Conservation (phyloP, 768 basidiomycete species). For the Mrakia blollopis region DNA sequence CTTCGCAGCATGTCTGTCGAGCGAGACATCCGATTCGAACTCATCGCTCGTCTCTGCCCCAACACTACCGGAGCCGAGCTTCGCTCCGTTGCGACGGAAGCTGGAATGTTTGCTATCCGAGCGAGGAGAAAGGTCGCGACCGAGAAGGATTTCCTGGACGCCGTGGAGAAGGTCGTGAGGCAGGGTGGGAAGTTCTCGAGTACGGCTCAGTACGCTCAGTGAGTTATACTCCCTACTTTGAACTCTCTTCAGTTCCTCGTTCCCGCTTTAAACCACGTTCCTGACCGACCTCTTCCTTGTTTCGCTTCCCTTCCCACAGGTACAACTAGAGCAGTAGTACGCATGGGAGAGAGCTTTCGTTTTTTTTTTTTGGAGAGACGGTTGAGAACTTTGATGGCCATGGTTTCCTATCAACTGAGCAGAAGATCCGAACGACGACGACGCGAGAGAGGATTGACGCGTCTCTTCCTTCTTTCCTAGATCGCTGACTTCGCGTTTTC, state of each 20-base stretch:
- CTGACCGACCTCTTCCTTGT: background rate
- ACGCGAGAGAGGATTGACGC: too few species aligned
- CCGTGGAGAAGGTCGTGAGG: slow-evolving; percentile 96
- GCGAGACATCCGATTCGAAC: slow-evolving; percentile 92
- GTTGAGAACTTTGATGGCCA: background rate
- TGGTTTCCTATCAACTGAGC: background rate
- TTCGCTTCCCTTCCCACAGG: background rate
- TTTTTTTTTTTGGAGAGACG: background rate
- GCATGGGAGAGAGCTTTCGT: too few species aligned
- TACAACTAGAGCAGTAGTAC: slow-evolving; percentile 17
- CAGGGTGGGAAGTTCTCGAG: slow-evolving; percentile 97
- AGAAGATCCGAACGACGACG: too few species aligned
- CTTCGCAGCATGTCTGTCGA: slow-evolving; percentile 84
- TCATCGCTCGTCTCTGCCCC: slow-evolving; percentile 93
- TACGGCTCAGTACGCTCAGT: slow-evolving; percentile 51
- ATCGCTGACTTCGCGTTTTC: too few species aligned
- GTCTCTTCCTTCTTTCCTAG: too few species aligned
- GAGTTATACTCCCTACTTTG: background rate
- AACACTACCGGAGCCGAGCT: slow-evolving; percentile 99
- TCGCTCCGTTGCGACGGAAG: slow-evolving; percentile 94
- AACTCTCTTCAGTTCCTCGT: background rate
- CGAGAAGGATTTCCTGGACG: slow-evolving; percentile 94
- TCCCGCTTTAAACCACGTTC: background rate
- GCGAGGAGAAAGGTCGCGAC: slow-evolving; percentile 93
- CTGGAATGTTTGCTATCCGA: slow-evolving; percentile 99